phyloP scores from a whole-genome alignment of 768 basidiomycete species.

The Mycena galopus region DNA sequence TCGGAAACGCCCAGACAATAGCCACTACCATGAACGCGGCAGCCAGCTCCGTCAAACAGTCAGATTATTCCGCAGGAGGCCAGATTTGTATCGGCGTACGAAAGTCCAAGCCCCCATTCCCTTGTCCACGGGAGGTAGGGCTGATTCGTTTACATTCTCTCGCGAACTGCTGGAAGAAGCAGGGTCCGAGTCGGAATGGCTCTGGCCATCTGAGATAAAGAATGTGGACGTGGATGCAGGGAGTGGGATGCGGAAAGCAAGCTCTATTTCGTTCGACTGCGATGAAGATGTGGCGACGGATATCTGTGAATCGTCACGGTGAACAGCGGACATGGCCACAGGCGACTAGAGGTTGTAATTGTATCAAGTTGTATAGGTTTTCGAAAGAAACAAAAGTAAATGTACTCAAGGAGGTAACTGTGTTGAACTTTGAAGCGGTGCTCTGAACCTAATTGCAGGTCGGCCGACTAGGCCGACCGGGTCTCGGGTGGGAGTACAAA shows the following conservation, averaged over 20 bases:
- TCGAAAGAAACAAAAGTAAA: background rate
- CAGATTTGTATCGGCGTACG: conserved; percentile 29
- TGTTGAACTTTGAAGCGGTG: no score
- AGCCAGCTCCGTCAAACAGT: conserved; percentile 33
- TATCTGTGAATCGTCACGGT: background rate
- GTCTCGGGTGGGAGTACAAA: no score
- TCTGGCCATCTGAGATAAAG: conserved; percentile 3
- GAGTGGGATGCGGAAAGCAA: conserved; percentile 24
- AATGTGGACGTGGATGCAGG: conserved; percentile 23
- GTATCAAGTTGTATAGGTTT: background rate
- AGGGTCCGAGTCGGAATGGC: conserved; percentile 22
- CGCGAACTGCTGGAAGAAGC: background rate
- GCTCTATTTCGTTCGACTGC: conserved; percentile 23
- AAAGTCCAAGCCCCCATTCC: conserved; percentile 45
- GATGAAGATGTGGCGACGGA: background rate
- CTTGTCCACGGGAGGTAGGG: conserved; percentile 40
- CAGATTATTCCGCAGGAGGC: background rate
- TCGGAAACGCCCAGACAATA: conserved; percentile 48
- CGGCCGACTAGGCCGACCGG: background rate
- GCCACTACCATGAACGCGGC: conserved; percentile 45
- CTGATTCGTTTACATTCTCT: background rate
- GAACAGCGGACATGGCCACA: background rate
- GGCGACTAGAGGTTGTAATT: background rate
- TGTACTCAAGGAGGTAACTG: background rate
- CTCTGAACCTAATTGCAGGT: background rate